Conservation (phyloP, 148 eudicot species). For the Rheum nobile region DNA sequence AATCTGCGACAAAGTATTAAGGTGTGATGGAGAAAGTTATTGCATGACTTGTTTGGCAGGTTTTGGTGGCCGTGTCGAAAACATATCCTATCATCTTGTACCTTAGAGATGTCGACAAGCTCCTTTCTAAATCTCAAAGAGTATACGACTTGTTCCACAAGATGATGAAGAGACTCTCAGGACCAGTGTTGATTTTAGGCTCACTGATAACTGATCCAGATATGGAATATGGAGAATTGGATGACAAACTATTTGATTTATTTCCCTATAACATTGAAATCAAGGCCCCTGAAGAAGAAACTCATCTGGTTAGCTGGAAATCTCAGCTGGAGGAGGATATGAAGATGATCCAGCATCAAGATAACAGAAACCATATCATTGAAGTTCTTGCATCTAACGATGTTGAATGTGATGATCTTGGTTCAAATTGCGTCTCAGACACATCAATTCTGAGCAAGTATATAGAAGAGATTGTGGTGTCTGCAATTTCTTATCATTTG, state of each 20-base stretch:
- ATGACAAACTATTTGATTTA: constrained; percentile 55
- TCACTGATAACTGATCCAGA: constrained; percentile 48
- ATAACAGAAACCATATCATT: constrained; percentile 65
- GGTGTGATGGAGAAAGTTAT: background rate
- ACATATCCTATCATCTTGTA: constrained; percentile 65
- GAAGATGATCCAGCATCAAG: constrained; percentile 76
- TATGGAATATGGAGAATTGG: constrained; percentile 35
- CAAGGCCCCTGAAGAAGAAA: constrained; percentile 77
- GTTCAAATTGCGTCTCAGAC: constrained; percentile 50
- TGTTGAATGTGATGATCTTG: constrained; percentile 81
- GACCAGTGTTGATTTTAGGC: constrained; percentile 71
- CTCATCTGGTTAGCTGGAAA: constrained; percentile 72
- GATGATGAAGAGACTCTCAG: constrained; percentile 67
- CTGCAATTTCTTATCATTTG: constrained; percentile 79
- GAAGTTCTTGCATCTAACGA: constrained; percentile 92
- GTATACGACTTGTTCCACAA: constrained; percentile 59
- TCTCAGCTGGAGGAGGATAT: constrained; percentile 78
- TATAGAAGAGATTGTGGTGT: constrained; percentile 83
- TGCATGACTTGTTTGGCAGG: constrained; percentile 24
- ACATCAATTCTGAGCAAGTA: constrained; percentile 56
- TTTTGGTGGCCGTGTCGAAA: constrained; percentile 58
- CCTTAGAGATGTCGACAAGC: constrained; percentile 76
- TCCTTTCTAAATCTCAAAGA: constrained; percentile 65
- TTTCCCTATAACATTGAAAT: constrained; percentile 82
- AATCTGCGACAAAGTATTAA: background rate